These are phyloP conservation scores for Fusarium mundagurra DNA, from an alignment of 2,329 filamentous ascomycete genomes.

Conservation along the genomic window DNA sequence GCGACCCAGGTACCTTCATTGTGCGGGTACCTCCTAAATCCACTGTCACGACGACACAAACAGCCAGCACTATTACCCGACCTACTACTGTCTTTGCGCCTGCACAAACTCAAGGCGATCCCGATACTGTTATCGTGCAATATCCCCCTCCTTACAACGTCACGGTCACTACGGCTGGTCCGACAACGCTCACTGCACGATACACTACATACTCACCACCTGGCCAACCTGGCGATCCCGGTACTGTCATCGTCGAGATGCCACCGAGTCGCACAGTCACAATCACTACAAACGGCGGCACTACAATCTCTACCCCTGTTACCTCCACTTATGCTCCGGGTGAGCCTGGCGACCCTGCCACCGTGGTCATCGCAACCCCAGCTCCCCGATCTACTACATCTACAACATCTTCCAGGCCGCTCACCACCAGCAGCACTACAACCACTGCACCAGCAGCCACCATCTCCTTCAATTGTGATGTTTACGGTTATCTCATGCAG, in stretches of 20 bases:
- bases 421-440: conserved; percentile 4
- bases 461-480: conserved; percentile 20
- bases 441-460: conserved; percentile 4
- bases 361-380: conserved; percentile 24
- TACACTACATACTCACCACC: conserved; percentile 20
- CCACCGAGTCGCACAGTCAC: conserved; percentile 17
- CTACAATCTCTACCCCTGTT: conserved; percentile 11
- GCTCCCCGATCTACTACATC: conserved; percentile 2
- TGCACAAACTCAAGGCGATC: conserved; percentile 4
- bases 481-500: conserved; percentile 34
- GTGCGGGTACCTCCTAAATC: neutral
- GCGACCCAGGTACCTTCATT: conserved; percentile 11
- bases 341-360: conserved; percentile 12
- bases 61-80: neutral
- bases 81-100: neutral
- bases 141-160: conserved; percentile 16
- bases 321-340: conserved; percentile 15
- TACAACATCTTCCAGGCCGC: neutral
- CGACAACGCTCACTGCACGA: conserved; percentile 12
- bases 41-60: conserved; percentile 9
- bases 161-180: conserved; percentile 12
- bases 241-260: conserved; percentile 15
- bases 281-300: conserved; percentile 18
- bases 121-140: conserved; percentile 22
- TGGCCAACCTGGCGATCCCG: conserved; percentile 13